Evolutionary conservation across 1,139 yeast species (phyloP).

Genomic region (Candida freyschussii): DNA sequence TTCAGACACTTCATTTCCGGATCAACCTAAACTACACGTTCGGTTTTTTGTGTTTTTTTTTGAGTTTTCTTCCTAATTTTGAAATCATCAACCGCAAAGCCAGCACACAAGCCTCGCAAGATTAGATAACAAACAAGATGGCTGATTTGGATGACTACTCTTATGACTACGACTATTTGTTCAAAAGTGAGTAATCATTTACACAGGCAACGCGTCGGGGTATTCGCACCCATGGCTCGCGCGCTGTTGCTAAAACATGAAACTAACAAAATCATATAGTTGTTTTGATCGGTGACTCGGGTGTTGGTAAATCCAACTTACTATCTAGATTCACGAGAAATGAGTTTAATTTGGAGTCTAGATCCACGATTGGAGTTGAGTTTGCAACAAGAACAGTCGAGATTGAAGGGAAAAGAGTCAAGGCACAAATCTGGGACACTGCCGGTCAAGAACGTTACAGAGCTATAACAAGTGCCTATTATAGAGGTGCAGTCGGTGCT

Average conservation of each 20-base stretch:
- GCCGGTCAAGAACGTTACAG: slow-evolving; percentile 99
- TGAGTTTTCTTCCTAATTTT: too few species aligned
- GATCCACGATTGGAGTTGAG: slow-evolving; percentile 96
- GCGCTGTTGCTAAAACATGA: slow-evolving; percentile 1
- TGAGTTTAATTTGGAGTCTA: slow-evolving; percentile 90
- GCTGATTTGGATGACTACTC: slow-evolving; percentile 64
- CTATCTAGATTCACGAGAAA: slow-evolving; percentile 91
- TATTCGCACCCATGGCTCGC: not conserved
- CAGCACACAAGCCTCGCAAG: too few species aligned
- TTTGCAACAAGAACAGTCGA: slow-evolving; percentile 95
- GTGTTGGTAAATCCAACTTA: slow-evolving; percentile 94
- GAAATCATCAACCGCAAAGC: too few species aligned
- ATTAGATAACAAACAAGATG: slow-evolving; percentile 17
- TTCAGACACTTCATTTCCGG: too few species aligned
- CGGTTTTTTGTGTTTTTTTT: too few species aligned
- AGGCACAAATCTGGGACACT: slow-evolving; percentile 99
- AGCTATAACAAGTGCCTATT: slow-evolving; percentile 95
- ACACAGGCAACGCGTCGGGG: not conserved
- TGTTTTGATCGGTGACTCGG: slow-evolving; percentile 95
- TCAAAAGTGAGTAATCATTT: slow-evolving; percentile 54
- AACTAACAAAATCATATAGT: slow-evolving; percentile 33
- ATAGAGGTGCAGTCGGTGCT: slow-evolving; percentile 98
- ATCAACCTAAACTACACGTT: too few species aligned
- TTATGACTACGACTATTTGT: slow-evolving; percentile 91
- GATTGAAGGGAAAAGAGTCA: slow-evolving; percentile 90